phyloP scores from a whole-genome alignment of 1,139 yeast species.

The Komagataea norvegica region DNA sequence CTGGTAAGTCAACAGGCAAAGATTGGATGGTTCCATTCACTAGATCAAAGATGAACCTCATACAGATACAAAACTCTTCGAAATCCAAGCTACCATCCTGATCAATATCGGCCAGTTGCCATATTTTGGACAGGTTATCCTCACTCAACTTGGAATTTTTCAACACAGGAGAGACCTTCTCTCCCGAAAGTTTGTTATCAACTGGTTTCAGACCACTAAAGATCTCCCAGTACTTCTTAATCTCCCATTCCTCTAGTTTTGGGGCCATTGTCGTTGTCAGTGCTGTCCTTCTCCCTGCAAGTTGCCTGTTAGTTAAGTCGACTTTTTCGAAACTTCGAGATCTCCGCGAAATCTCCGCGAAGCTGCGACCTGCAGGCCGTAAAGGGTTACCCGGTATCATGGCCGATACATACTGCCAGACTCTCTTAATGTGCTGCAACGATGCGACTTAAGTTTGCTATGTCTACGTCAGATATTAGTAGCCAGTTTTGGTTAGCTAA shows the following conservation, averaged over 20 bases:
- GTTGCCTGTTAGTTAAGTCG: not conserved
- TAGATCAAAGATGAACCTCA: conserved; percentile 88
- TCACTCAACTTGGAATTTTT: conserved; percentile 84
- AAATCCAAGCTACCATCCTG: conserved; percentile 88
- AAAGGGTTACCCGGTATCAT: too few species aligned
- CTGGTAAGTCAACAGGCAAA: conserved; percentile 73
- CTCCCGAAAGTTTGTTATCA: conserved; percentile 75
- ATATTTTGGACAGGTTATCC: conserved; percentile 68
- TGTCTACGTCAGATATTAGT: too few species aligned
- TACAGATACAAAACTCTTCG: conserved; percentile 96
- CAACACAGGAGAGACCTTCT: conserved; percentile 78
- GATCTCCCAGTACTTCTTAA: conserved; percentile 95
- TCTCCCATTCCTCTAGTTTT: conserved; percentile 88
- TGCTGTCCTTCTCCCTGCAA: not conserved
- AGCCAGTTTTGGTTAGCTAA: too few species aligned
- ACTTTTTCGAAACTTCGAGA: too few species aligned
- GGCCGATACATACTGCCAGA: too few species aligned
- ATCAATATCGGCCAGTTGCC: conserved; percentile 94
- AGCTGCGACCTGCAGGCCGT: too few species aligned
- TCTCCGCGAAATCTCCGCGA: conserved; percentile 1
- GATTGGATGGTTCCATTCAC: conserved; percentile 66
- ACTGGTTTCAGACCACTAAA: conserved; percentile 84
- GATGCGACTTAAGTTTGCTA: too few species aligned
- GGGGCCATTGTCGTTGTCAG: conserved; percentile 31
- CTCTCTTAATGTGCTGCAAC: too few species aligned